Percentiles rank a stretch among this genome's conserved stretches.
Conservation (phyloP, 768 basidiomycete genomes). For the Tephrocybe sp. region DNA sequence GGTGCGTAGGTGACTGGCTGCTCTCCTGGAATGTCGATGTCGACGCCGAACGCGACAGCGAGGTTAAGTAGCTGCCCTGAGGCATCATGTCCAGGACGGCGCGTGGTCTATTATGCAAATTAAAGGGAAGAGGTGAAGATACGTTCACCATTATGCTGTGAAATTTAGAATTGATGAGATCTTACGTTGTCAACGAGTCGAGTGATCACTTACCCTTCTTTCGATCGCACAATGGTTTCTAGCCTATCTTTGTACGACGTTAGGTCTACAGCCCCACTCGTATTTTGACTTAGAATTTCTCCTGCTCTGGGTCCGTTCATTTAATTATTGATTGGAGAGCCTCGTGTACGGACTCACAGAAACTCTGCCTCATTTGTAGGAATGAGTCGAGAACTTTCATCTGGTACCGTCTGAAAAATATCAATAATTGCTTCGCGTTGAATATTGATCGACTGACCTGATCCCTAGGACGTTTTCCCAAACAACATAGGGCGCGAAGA, state of each 20-base stretch:
- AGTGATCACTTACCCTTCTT: conserved; percentile 45
- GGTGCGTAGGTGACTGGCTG: conserved; percentile 14
- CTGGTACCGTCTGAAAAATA: conserved; percentile 12
- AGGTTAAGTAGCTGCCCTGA: conserved; percentile 17
- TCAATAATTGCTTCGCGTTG: not conserved
- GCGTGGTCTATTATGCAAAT: conserved; percentile 44
- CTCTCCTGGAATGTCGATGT: conserved; percentile 18
- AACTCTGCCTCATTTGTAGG: conserved; percentile 19
- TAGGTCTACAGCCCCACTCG: conserved; percentile 31
- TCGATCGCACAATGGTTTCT: conserved; percentile 51
- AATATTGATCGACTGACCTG: conserved; percentile 6
- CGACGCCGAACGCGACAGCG: conserved; percentile 25
- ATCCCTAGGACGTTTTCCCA: conserved; percentile 17
- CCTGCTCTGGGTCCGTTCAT: conserved; percentile 1
- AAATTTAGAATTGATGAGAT: not conserved
- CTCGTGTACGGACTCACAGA: conserved; percentile 6
- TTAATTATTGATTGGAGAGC: not conserved
- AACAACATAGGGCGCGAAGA: conserved; percentile 21
- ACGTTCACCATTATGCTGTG: conserved; percentile 65
- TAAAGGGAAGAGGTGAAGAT: conserved; percentile 52
- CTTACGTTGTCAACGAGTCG: not conserved
- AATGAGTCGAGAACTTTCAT: conserved; percentile 28
- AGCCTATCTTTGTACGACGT: conserved; percentile 50
- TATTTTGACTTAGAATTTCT: not conserved
- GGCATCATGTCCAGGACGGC: conserved; percentile 16